Evolutionary conservation across 2,329 filamentous ascomycete genomes (phyloP).

Genomic region (Cladophialophora psammophila): DNA sequence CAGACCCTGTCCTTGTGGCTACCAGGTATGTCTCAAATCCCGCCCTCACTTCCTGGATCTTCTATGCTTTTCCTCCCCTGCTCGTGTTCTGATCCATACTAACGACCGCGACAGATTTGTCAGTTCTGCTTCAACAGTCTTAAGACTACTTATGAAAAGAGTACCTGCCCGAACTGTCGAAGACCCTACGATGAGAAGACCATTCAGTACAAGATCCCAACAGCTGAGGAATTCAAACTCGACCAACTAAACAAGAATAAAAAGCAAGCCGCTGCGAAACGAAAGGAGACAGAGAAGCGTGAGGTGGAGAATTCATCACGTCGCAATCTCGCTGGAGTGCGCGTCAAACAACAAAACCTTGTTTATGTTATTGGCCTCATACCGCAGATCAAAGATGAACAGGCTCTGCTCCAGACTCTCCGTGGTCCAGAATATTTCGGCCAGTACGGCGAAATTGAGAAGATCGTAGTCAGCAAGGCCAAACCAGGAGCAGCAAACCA

Average conservation of each 20-base stretch:
- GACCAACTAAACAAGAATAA: constrained; percentile 43
- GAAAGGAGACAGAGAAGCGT: constrained; percentile 94
- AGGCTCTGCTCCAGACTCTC: constrained; percentile 81
- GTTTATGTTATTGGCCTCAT: constrained; percentile 97
- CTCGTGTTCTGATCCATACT: neutral
- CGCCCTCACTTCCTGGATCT: neutral
- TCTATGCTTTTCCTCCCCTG: neutral
- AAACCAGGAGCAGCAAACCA: constrained; percentile 79
- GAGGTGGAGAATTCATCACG: constrained; percentile 95
- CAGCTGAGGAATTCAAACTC: constrained; percentile 73
- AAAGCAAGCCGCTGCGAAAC: constrained; percentile 86
- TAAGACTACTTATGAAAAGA: constrained; percentile 92
- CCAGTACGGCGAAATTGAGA: constrained; percentile 97
- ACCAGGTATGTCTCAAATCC: constrained; percentile 73
- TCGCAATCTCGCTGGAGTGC: constrained; percentile 92
- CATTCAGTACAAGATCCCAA: constrained; percentile 95
- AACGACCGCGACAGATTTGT: constrained; percentile 72
- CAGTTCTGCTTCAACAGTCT: constrained; percentile 99
- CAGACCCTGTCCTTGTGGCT: constrained; percentile 94
- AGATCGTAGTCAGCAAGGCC: constrained; percentile 97
- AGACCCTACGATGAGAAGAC: constrained; percentile 95
- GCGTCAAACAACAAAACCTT: constrained; percentile 97
- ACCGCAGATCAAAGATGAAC: constrained; percentile 89
- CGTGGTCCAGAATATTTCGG: constrained; percentile 94
- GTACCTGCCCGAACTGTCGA: constrained; percentile 95